phyloP scores from a whole-genome alignment of 371 early-diverging fungal species.

The Dinochytrium kinnereticum region DNA sequence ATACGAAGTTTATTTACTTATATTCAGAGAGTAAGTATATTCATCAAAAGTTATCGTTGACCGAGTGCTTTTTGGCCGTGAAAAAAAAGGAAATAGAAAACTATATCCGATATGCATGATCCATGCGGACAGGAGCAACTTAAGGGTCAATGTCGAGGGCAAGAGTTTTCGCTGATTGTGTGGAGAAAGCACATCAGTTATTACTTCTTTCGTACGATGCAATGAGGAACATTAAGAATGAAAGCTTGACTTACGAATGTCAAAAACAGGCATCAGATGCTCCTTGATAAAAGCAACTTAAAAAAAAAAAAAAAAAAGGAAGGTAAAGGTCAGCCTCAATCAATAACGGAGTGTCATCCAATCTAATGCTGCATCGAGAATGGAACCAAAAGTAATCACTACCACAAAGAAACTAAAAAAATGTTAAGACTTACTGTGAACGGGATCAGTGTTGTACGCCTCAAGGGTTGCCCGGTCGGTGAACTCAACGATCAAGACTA shows the following conservation, averaged over 20 bases:
- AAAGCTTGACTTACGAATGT: not conserved
- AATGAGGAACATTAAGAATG: no score
- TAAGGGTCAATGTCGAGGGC: not conserved
- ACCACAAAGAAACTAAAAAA: not conserved
- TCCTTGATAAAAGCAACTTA: conserved; percentile 5
- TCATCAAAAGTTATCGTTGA: no score
- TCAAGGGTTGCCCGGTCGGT: not conserved
- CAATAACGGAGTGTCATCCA: not conserved
- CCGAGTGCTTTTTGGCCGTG: no score
- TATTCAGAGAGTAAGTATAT: no score
- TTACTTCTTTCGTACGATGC: no score
- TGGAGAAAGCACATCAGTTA: no score
- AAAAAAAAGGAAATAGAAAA: no score
- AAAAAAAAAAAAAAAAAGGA: not conserved
- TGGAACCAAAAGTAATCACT: not conserved
- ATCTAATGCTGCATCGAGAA: not conserved
- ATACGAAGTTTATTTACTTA: no score
- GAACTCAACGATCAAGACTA: not conserved
- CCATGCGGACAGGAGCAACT: no score
- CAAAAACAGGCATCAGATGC: not conserved
- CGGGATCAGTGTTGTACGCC: not conserved
- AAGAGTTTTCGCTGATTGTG: not conserved
- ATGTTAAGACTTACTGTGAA: not conserved
- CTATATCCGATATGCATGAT: no score
- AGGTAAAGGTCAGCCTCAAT: not conserved